Evolutionary conservation across 2,329 filamentous ascomycete genomes (phyloP).

Genomic region (Pyricularia grisea): DNA sequence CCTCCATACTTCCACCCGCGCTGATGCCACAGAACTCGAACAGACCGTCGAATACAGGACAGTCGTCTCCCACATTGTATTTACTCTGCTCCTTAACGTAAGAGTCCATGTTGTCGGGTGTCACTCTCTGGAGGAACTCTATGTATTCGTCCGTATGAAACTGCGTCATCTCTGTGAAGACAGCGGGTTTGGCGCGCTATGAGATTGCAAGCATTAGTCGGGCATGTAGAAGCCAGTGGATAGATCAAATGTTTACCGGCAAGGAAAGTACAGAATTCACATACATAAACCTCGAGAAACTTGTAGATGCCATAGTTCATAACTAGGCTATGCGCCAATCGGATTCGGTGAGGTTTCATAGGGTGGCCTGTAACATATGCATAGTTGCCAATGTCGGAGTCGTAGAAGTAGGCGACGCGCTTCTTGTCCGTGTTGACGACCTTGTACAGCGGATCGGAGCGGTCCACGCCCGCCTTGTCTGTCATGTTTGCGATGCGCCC

Average conservation of each 20-base stretch:
- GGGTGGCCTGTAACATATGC: conserved; percentile 94
- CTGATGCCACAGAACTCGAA: conserved; percentile 95
- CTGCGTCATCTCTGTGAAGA: conserved; percentile 79
- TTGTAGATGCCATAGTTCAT: conserved; percentile 94
- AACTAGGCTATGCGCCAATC: conserved; percentile 88
- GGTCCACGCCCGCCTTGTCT: conserved; percentile 2
- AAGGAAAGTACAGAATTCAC: conserved; percentile 28
- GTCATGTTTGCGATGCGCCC: background rate
- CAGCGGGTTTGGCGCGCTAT: conserved; percentile 77
- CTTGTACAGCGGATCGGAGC: conserved; percentile 29
- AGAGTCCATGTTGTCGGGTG: conserved; percentile 95
- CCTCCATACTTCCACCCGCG: conserved; percentile 87
- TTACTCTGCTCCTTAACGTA: conserved; percentile 85
- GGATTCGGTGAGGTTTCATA: conserved; percentile 97
- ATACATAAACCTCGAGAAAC: conserved; percentile 91
- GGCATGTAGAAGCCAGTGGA: conserved; percentile 19
- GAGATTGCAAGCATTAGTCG: background rate
- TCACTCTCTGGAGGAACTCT: conserved; percentile 89
- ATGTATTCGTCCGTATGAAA: conserved; percentile 96
- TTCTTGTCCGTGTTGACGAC: conserved; percentile 44
- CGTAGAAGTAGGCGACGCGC: conserved; percentile 96
- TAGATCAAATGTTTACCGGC: conserved; percentile 13
- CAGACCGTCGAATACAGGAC: conserved; percentile 95
- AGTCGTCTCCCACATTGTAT: conserved; percentile 95
- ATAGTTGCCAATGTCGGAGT: conserved; percentile 96